Base-by-base conservation (phyloP, 2,329 filamentous ascomycete species). In the Aspergillus hiratsukae region DNA sequence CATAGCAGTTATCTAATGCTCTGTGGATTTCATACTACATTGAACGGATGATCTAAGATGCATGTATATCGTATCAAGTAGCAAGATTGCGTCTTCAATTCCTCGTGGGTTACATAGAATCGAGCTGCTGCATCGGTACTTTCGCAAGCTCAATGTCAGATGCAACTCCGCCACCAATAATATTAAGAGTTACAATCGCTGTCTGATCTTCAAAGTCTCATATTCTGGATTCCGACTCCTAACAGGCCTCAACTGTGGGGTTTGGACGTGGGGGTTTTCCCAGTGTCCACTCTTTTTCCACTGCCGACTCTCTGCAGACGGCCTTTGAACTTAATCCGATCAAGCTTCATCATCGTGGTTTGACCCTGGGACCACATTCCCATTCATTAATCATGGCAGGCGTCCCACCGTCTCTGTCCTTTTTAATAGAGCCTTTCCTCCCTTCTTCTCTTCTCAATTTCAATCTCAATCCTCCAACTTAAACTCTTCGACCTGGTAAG, bases 201-300 rank as follows among this genome's bases (percentile, higher is more conserved):
- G 29, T 19, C 40, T 35, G 31, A 35, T 10, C 35, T 31, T 14
- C 48, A 7, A 51, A 14, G 29, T 11, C 28, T 49, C 46, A 28
- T 50, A 35, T 51, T 51, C 40, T 23, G 31, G 19, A 21, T 31
- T 11, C 23, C 19, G 48, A 21, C 29, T 21, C 31, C 49, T 45
- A 8, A 19, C 14, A 25, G 50, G 50, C 56, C 56, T 52, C 57
- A 54, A 29, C 43, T 54, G 57, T 59, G 57, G 57, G 57, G 54
- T 56, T 50, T 48, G 11, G 21, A 46, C 57, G 57, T 59, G 57
- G 57, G 57, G 57, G 57, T 58, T 41, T 43, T 14, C 10, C 10
- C 40, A 19, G 5, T 43, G 40, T 35, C 31, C 31, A 37, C 31
- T 28, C n/a, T 37, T 27, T 23, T 23, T 17, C 29, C 28, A 28